phyloP scores from a whole-genome alignment of 1,139 yeast genomes.

The Suhomyces guaymorum region DNA sequence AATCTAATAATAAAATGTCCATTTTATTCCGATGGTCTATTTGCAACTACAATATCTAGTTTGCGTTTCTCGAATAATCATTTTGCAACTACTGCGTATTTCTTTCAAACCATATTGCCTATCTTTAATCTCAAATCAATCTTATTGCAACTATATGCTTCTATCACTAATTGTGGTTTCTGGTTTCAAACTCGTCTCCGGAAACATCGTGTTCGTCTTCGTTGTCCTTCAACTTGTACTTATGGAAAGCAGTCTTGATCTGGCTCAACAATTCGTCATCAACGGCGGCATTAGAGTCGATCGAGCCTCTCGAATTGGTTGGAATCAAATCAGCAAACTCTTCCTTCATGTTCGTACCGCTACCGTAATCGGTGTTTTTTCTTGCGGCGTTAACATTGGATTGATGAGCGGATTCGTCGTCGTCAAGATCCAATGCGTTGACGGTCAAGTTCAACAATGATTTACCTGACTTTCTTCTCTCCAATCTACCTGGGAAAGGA shows the following conservation, averaged over 20 bases:
- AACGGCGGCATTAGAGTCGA: constrained; percentile 32
- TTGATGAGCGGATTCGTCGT: constrained; percentile 48
- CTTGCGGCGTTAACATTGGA: constrained; percentile 22
- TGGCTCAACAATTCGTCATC: constrained; percentile 49
- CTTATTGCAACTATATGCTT: neutral
- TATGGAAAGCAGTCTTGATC: constrained; percentile 55
- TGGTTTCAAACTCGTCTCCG: constrained; percentile 62
- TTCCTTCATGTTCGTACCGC: constrained; percentile 20
- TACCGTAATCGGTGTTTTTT: constrained; percentile 17
- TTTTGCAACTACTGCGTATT: too few species aligned
- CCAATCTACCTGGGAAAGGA: constrained; percentile 57
- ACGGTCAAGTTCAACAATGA: constrained; percentile 68
- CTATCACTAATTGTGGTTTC: constrained; percentile 14
- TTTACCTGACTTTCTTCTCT: constrained; percentile 70
- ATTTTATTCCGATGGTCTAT: too few species aligned
- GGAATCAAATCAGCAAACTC: constrained; percentile 32
- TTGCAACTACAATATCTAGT: too few species aligned
- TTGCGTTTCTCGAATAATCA: too few species aligned
- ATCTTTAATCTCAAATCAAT: neutral
- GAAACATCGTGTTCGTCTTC: constrained; percentile 44
- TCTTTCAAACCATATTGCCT: too few species aligned
- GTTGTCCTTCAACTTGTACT: constrained; percentile 41
- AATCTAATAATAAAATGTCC: too few species aligned
- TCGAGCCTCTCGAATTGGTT: constrained; percentile 37
- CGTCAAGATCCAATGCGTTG: constrained; percentile 63